Evolutionary conservation across 2,329 filamentous ascomycete genomes (phyloP), one percentile per base, ranked within the genome.

Genomic region (Thelonectria rubi): DNA sequence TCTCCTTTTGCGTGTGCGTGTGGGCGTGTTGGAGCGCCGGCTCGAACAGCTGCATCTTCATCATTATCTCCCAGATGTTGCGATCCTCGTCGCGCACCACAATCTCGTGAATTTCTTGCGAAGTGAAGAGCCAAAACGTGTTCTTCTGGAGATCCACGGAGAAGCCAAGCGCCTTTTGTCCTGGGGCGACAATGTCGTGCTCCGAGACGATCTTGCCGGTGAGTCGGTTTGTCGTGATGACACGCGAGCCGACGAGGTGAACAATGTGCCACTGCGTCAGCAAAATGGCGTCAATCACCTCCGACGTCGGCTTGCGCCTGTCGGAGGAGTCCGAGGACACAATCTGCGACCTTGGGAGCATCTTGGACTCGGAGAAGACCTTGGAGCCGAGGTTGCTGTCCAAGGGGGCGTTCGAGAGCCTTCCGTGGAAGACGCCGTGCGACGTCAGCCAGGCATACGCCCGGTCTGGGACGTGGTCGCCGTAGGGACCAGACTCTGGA

Each of bases 91-190:
- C 92, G 46, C 89, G 90, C 12, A 94, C 90, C 12, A 95, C 91
- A 60, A 99, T 90, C 78, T 99, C 95, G 69, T 93, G 97, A 52
- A 99, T 97, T 72, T 97, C 93, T 58, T 92, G 86, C 0, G 87
- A 86, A 0, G 94, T 98, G 73, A 98, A 97, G 2, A 99, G 84
- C 95, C 96, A 99, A 74, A 94, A 97, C 0, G 95, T 99, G 72
- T 94, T 96, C 81, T 97, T 97, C 76, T 95, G 94, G 63, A 91
- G 86, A 76, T 99, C 95, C 9, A 94, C 89, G 52, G 93, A 90
- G 17, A 99, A 85, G 0, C 92, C 93, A n/a, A 99, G 81, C 5
- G 90, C 88, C 70, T 84, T 89, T 70, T 97, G 91, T 0, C 91
- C 91, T 5, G 88, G 85, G 57, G 94, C 91, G 14, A 98, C 82